Conservation (phyloP, 192 early-diverging fungal species). For the Backusella mclennaniae region DNA sequence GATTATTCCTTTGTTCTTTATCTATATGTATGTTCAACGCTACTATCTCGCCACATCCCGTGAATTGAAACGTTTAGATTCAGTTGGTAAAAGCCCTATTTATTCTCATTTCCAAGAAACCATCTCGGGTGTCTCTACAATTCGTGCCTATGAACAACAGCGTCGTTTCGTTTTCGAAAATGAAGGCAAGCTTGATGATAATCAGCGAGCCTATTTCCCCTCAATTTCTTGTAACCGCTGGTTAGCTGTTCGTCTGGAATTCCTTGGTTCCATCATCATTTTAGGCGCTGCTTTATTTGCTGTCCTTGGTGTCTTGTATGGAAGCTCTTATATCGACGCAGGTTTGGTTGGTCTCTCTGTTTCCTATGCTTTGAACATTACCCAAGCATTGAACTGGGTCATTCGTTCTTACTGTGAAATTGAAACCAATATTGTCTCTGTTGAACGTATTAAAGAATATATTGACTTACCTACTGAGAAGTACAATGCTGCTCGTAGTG, state of each 20-base stretch:
- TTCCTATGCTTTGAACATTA: conserved; percentile 70
- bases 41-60: conserved; percentile 74
- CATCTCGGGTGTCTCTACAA: conserved; percentile 61
- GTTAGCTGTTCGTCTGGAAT: conserved; percentile 77
- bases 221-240: conserved; percentile 67
- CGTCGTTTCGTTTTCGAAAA: conserved; percentile 69
- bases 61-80: conserved; percentile 82
- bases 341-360: conserved; percentile 65
- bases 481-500: conserved; percentile 61
- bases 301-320: conserved; percentile 61
- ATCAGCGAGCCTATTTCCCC: conserved; percentile 79
- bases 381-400: conserved; percentile 86
- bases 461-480: conserved; percentile 78
- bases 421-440: conserved; percentile 68
- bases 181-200: conserved; percentile 72
- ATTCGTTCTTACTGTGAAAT: conserved; percentile 87
- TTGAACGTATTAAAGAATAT: conserved; percentile 85
- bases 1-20: conserved; percentile 44
- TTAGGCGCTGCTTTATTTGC: conserved; percentile 76
- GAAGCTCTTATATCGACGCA: conserved; percentile 53
- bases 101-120: conserved; percentile 74
- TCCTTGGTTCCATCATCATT: conserved; percentile 74
- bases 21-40: conserved; percentile 49
- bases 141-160: conserved; percentile 69
- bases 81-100: conserved; percentile 76